Evolutionary conservation across 2,329 filamentous ascomycete genomes (phyloP).

Genomic region (Truncatella angustata): DNA sequence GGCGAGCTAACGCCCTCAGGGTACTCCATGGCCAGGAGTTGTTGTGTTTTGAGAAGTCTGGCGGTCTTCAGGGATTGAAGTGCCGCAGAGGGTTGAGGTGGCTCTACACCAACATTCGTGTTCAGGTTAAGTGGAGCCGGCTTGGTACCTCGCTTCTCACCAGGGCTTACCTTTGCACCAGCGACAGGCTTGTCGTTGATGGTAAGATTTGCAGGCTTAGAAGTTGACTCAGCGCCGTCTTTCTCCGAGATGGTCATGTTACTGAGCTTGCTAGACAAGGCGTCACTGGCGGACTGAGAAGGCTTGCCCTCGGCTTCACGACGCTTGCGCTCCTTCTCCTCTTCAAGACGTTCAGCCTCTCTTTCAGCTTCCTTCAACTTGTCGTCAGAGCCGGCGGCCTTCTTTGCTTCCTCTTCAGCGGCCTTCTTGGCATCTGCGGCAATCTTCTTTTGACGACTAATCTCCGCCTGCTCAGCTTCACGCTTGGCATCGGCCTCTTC

Average conservation of each 20-base stretch:
- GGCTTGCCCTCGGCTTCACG: constrained; percentile 48
- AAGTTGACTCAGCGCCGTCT: constrained; percentile 39
- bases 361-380: constrained; percentile 71
- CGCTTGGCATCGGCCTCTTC: constrained; percentile 53
- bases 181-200: constrained; percentile 51
- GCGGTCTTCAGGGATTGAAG: constrained; percentile 92
- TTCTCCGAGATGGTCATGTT: constrained; percentile 10
- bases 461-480: constrained; percentile 46
- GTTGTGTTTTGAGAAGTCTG: constrained; percentile 62
- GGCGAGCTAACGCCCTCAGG: constrained; percentile 74
- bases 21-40: constrained; percentile 8
- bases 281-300: constrained; percentile 49
- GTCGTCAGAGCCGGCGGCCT: constrained; percentile 55
- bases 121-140: constrained; percentile 86
- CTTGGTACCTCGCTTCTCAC: constrained; percentile 67
- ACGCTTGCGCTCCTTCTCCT: constrained; percentile 63
- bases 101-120: constrained; percentile 76
- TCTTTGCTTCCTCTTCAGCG: constrained; percentile 41
- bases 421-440: constrained; percentile 43
- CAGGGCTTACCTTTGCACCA: constrained; percentile 49
- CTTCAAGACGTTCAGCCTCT: constrained; percentile 71
- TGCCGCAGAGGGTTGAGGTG: constrained; percentile 88
- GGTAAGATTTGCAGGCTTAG: constrained; percentile 52
- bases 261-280: constrained; percentile 40
- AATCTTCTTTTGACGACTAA: constrained; percentile 35